These are phyloP conservation scores for Suillus lakei DNA, from an alignment of 768 basidiomycete species.

Conservation along the genomic window DNA sequence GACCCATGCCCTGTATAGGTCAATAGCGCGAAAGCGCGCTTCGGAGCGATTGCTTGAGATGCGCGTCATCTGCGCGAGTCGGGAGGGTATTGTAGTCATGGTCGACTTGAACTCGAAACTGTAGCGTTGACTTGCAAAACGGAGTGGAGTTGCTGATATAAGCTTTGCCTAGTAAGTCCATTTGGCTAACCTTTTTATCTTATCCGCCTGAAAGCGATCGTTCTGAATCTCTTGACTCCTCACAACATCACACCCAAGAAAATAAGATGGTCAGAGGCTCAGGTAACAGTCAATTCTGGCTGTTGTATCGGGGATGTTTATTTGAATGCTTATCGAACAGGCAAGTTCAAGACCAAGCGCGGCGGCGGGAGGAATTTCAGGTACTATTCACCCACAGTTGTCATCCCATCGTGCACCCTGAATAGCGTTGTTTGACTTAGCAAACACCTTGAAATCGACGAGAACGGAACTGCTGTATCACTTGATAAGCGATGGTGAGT, in stretches of 20 bases:
- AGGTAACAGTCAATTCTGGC: conserved; percentile 20
- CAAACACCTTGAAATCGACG: conserved; percentile 63
- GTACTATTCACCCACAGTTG: conserved; percentile 36
- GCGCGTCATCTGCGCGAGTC: conserved; percentile 75
- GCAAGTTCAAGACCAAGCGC: conserved; percentile 86
- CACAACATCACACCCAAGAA: neutral
- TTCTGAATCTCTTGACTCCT: neutral
- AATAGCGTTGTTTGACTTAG: conserved; percentile 38
- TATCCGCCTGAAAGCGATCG: conserved; percentile 10
- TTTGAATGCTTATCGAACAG: conserved; percentile 35
- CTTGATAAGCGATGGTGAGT: conserved; percentile 51
- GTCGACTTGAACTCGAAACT: conserved; percentile 5
- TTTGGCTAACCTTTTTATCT: conserved; percentile 19
- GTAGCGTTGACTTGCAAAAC: neutral
- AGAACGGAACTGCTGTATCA: conserved; percentile 57
- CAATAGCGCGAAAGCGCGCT: conserved; percentile 68
- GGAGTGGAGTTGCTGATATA: conserved; percentile 18
- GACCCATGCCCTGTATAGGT: conserved; percentile 93
- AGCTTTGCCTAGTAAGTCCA: conserved; percentile 10
- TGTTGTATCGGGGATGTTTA: too few species aligned
- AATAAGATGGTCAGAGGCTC: conserved; percentile 37
- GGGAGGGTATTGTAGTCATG: conserved; percentile 88
- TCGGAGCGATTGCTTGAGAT: conserved; percentile 61
- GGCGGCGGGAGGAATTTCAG: conserved; percentile 90
- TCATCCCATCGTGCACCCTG: conserved; percentile 11